Evolutionary conservation across 805 yeast species (phyloP).

Genomic region (Saturnispora sekii): DNA sequence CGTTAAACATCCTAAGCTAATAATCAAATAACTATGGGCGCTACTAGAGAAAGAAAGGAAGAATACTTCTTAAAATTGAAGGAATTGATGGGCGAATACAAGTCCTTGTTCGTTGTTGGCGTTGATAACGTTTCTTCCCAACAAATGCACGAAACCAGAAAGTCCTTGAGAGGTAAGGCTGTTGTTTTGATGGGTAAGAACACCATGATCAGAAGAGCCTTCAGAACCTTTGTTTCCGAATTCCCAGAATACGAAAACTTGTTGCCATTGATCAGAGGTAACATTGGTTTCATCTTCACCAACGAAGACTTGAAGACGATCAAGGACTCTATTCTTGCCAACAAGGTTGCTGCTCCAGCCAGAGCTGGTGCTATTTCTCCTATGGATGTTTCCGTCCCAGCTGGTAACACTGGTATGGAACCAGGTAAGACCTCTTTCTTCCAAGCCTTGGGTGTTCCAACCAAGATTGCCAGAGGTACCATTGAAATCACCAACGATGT

Average conservation of each 20-base stretch:
- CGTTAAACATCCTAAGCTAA: constrained; percentile 87
- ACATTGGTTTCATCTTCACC: constrained; percentile 99
- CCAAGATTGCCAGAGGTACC: constrained; percentile 99
- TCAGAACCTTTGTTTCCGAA: constrained; percentile 90
- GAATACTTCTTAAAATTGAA: constrained; percentile 94
- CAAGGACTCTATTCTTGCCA: constrained; percentile 79
- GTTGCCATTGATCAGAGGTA: constrained; percentile 92
- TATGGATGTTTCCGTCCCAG: constrained; percentile 94
- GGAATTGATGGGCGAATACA: constrained; percentile 91
- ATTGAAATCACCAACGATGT: constrained; percentile 98
- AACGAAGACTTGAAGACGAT: constrained; percentile 85
- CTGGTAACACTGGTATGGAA: constrained; percentile 99
- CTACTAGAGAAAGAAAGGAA: constrained; percentile 93
- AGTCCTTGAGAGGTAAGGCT: constrained; percentile 88
- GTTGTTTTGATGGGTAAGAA: constrained; percentile 99
- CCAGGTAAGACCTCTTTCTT: constrained; percentile 99
- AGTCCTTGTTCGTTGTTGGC: constrained; percentile 97
- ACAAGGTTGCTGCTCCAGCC: constrained; percentile 99
- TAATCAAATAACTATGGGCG: constrained; percentile 95
- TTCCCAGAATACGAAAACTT: constrained; percentile 94
- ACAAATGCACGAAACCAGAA: constrained; percentile 99
- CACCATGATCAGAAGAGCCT: constrained; percentile 99
- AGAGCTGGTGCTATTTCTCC: constrained; percentile 99
- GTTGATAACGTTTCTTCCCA: constrained; percentile 99
- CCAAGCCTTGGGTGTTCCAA: constrained; percentile 99